Base-by-base conservation (phyloP, 1,139 yeast species). In the Yamadazyma songkhlaensis region DNA sequence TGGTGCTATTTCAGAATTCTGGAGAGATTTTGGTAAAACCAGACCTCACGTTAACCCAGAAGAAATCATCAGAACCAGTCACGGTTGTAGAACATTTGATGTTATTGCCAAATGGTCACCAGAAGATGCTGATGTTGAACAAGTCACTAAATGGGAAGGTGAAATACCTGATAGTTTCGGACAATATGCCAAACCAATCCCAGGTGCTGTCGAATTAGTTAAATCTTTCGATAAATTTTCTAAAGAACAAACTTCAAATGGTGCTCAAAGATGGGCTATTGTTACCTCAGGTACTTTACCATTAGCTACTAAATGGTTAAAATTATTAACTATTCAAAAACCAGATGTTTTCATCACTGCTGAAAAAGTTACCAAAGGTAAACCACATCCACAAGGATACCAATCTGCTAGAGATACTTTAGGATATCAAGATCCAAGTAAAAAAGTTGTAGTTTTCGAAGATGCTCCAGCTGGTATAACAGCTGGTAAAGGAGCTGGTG, bases 391-490 rank as follows among this genome's bases (percentile, higher is more conserved):
- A 20, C 79, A 81, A 67, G 94, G 95, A 39, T 86, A 86, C 73
- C 67, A 74, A 59, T 60, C 67, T 52, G 86, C 85, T 49, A 76
- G 85, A 68, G 62, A 74, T 54, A 65, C 77, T 43, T 67, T 81
- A 51, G 79, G 82, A 30, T 70, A 69, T 58, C 72, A 74, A 46
- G 57, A 62, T 42, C 60, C 53, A 11, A 46, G 47, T 53, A 70
- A 72, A 55, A 71, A 70, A 57, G 82, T 74, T 47, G 77, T 84
- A 34, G 95, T 86, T 20, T 84, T 84, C 55, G 95, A 85, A 65
- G 95, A 85, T 57, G 94, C 95, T 35, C 92, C 92, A 36, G 92
- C 90, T 35, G 95, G 95, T 59, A 81, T 86, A 49, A 68, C 76
- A 45, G 92, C 95, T 34, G 95, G 95, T 62, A 79, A 82, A 57